Percentiles rank a stretch among this genome's conserved stretches.
phyloP scores from a whole-genome alignment of 2,329 filamentous ascomycete species.

The Trichoderma sp. region DNA sequence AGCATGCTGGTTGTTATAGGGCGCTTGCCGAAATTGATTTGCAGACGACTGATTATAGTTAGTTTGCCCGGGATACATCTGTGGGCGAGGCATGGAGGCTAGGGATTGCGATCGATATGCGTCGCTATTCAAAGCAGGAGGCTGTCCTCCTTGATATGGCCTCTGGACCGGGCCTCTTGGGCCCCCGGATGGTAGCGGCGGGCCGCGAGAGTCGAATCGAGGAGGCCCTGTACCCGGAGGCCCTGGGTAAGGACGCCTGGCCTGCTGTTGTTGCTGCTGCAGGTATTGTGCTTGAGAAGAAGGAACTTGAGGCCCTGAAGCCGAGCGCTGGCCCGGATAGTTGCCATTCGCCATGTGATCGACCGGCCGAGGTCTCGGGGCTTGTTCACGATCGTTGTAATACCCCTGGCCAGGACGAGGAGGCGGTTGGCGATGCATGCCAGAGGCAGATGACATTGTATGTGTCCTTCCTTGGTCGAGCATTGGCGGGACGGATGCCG shows the following conservation, averaged over 20 bases:
- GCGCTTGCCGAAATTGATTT: conserved; percentile 76
- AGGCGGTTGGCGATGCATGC: conserved; percentile 65
- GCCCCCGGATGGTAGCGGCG: conserved; percentile 45
- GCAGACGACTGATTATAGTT: conserved; percentile 67
- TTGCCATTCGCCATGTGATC: conserved; percentile 53
- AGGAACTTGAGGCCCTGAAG: conserved; percentile 50
- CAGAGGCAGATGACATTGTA: conserved; percentile 66
- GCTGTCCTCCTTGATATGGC: conserved; percentile 63
- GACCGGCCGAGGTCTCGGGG: conserved; percentile 36
- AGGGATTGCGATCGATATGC: conserved; percentile 91
- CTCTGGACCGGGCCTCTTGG: conserved; percentile 54
- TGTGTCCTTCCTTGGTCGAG: conserved; percentile 69
- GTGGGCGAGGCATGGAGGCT: conserved; percentile 72
- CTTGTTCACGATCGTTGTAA: conserved; percentile 39
- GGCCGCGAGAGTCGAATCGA: conserved; percentile 64
- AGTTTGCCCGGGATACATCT: conserved; percentile 67
- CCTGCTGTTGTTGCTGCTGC: conserved; percentile 48
- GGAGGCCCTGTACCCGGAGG: conserved; percentile 55
- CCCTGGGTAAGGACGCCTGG: conserved; percentile 49
- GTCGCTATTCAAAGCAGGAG: conserved; percentile 78
- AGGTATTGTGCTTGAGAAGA: conserved; percentile 50
- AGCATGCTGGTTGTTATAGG: conserved; percentile 63
- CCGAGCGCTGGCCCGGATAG: conserved; percentile 55
- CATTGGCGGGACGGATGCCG: conserved; percentile 62
- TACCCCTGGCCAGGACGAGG: conserved; percentile 52